Percentiles rank a stretch among this genome's conserved stretches.
Evolutionary conservation across 371 early-diverging fungal genomes (phyloP).

Genomic region (Rhizomucor miehei): DNA sequence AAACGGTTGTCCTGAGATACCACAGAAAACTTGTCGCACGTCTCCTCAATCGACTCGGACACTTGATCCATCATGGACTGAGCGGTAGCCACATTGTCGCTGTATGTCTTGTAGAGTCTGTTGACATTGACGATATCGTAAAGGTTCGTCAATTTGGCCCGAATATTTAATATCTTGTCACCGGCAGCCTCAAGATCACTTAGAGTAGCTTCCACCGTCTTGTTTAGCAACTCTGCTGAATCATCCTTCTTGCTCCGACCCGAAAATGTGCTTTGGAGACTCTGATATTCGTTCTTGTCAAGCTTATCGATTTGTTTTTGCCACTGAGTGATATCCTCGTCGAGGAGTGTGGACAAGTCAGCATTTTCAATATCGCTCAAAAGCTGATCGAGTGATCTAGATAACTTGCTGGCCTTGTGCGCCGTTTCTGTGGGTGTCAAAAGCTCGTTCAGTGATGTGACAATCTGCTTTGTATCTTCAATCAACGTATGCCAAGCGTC

Average conservation of each 20-base stretch:
- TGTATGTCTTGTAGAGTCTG: constrained; percentile 39
- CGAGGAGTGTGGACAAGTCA: constrained; percentile 18
- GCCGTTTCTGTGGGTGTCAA: constrained; percentile 32
- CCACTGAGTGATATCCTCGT: constrained; percentile 34
- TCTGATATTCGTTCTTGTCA: constrained; percentile 26
- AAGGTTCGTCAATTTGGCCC: constrained; percentile 23
- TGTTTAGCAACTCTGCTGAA: constrained; percentile 8
- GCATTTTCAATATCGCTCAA: constrained; percentile 16
- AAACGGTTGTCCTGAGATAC: constrained; percentile 9
- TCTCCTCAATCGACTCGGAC: constrained; percentile 2
- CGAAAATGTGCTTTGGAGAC: constrained; percentile 1
- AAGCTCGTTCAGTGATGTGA: constrained; percentile 15
- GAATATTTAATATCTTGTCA: constrained; percentile 26
- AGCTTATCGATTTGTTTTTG: constrained; percentile 35
- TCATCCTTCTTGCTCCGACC: neutral
- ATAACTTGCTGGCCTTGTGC: constrained; percentile 17
- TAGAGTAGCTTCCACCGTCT: constrained; percentile 10
- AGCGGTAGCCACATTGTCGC: constrained; percentile 25
- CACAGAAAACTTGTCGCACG: constrained; percentile 3
- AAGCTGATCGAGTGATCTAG: constrained; percentile 15
- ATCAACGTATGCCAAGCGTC: constrained; percentile 27
- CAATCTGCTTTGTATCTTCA: constrained; percentile 17
- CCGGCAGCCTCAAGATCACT: constrained; percentile 29
- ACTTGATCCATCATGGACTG: constrained; percentile 7
- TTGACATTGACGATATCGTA: constrained; percentile 42